Base-by-base conservation (phyloP, 78 protist species). In the Acrasis kona region DNA sequence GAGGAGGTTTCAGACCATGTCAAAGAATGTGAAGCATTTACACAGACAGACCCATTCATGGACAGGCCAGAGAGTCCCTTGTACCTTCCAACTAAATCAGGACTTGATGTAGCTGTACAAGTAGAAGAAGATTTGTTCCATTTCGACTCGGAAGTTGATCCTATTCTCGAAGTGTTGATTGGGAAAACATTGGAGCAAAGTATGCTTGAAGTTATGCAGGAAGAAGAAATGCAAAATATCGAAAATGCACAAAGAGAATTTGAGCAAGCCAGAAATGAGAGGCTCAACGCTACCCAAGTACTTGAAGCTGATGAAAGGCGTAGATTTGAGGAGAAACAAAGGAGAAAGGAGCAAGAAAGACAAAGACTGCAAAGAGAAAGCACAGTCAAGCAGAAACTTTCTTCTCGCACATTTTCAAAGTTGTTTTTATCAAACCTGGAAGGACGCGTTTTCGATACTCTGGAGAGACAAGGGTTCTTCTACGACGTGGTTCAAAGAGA, bases 71-170 rank as follows among this genome's bases (percentile, higher is more conserved):
- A 89, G 4, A 36, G 87, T 2, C 94, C 94, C n/a, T 36, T 57
- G 9, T 89, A 72, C 69, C 34, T 87, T 30, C 93, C 93, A 31
- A 58, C 10, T 41, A 84, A 85, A 79, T 65, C 77, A 8, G 95
- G 92, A 27, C 34, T 64, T 0, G 89, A 84, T 81, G 75, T 9
- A 5, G 89, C 57, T 31, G 87, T 91, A 2, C 93, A 92, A 69
- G 77, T 92, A 10, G 3, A 39, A 8, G 87, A 77, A 1, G 94
- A 89, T 28, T 71, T 92, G n/a, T 92, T 92, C 70, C 88, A 89
- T 81, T 92, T 92, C 36, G 94, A 92, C 66, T n/a, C 41, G 29
- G 96, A 92, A 71, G 89, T 86, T 28, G 86, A 87, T 41, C 94
- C 96, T 8, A 89, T 92, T 39, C 80, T 92, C 28, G 92, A 92